Evolutionary conservation across 2,329 filamentous ascomycete genomes (phyloP), one percentile per base, ranked within the genome.

Genomic region (Talaromyces sp.): DNA sequence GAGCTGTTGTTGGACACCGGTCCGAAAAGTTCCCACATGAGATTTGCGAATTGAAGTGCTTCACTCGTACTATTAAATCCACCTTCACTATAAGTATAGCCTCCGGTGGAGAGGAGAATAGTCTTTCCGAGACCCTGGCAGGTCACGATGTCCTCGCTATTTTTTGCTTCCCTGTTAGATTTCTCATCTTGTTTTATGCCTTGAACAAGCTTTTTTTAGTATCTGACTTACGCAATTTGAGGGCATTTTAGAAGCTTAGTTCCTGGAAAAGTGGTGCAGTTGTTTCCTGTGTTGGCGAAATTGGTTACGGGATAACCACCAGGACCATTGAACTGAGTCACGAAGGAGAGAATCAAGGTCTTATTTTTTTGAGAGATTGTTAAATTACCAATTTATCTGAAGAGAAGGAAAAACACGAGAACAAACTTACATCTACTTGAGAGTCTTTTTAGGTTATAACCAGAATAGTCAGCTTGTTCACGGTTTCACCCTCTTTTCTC

Each of bases 1-100:
- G 72, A 74, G 47, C 75, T 79, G 34, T 74, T 77, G 16, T 74
- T 68, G 42, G 73, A 70, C 5, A 75, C 70, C 4, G 88, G 86
- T 2, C 89, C 89, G 71, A 91, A 92, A 64, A 87, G 88, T 57
- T 83, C 79, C 89, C 89, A 92, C 61, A 92, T 76, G 12, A 82
- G 79, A 59, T 87, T 76, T 0, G 89, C 89, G 2, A 83, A 83
- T 0, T 76, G 69, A 27, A 78, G 70, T 4, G 88, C 88, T 0
- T 78, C 81, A 0, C 73, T 65, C 1, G 78, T 67, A 18, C 79
- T 83, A 42, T 74, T 69, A 76, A 90, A 90, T 27, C 88, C 88
- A 33, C 86, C 87, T 71, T 90, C 87, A n/a, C 79, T 85, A 73
- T 90, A 90, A 1, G 87, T 87, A 2, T 85, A 85, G 36, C 90